These are phyloP conservation scores for Rhytidiadelphus loreus DNA, from an alignment of 225 moss, liverwort and hornwort species.

Conservation along the genomic window DNA sequence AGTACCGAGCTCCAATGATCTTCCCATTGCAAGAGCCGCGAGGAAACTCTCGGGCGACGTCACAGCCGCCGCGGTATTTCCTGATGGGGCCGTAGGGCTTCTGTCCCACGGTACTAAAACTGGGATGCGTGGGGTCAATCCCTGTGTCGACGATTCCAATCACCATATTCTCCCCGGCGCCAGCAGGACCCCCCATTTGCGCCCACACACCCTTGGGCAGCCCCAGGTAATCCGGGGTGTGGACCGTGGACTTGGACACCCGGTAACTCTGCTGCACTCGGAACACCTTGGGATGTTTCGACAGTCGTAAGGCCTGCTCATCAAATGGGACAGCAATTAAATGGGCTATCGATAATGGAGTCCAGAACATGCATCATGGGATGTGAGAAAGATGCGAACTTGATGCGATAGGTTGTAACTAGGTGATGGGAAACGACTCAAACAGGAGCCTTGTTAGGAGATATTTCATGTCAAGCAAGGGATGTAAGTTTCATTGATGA, in stretches of 20 bases:
- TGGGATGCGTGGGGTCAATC: conserved; percentile 61
- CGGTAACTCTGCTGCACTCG: conserved; percentile 29
- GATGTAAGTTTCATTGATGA: not conserved
- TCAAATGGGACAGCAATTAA: not conserved
- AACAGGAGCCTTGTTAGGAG: not conserved
- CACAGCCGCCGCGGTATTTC: conserved; percentile 51
- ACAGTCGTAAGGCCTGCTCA: conserved; percentile 14
- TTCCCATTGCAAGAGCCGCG: conserved; percentile 76
- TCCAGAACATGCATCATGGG: not conserved
- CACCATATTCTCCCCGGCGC: conserved; percentile 53
- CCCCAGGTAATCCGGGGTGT: conserved; percentile 53
- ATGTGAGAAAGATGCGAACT: not conserved
- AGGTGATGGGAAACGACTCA: not conserved
- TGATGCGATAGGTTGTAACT: not conserved
- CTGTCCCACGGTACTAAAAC: conserved; percentile 39
- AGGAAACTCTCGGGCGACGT: conserved; percentile 52
- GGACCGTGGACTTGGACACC: conserved; percentile 26
- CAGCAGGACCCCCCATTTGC: conserved; percentile 27
- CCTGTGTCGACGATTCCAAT: conserved; percentile 62
- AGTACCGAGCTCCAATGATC: conserved; percentile 79
- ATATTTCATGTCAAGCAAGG: not conserved
- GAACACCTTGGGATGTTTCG: conserved; percentile 5
- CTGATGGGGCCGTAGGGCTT: conserved; percentile 41
- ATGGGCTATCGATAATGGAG: not conserved
- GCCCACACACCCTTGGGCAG: conserved; percentile 47